phyloP scores from a whole-genome alignment of 441 rosid species.

The Eutrema salsugineum region DNA sequence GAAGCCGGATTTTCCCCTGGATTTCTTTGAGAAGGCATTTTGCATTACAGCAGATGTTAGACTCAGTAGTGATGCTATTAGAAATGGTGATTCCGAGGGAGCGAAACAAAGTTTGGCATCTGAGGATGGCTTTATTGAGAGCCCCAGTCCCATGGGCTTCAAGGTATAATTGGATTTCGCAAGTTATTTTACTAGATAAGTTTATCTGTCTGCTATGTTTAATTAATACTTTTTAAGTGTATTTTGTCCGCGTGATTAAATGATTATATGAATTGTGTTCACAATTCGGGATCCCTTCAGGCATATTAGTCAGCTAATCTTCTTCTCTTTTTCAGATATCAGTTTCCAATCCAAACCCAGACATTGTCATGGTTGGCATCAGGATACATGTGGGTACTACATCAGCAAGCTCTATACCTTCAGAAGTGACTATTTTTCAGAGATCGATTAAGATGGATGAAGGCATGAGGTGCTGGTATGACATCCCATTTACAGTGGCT shows the following conservation, averaged over 20 bases:
- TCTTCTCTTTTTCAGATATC: constrained; percentile 60
- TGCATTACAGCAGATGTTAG: constrained; percentile 97
- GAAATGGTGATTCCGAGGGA: constrained; percentile 96
- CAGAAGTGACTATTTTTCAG: constrained; percentile 89
- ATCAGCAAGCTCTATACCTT: constrained; percentile 94
- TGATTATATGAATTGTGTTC: constrained; percentile 3
- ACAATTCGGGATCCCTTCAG: not conserved
- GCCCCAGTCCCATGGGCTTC: constrained; percentile 89
- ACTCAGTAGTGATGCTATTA: constrained; percentile 91
- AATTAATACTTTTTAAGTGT: not conserved
- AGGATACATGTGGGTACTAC: constrained; percentile 96
- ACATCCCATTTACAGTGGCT: constrained; percentile 95
- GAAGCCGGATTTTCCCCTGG: constrained; percentile 97
- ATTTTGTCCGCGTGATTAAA: not conserved
- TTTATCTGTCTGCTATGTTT: not conserved
- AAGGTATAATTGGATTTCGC: constrained; percentile 55
- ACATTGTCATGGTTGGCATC: constrained; percentile 98
- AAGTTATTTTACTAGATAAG: constrained; percentile 11
- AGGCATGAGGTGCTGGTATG: constrained; percentile 99
- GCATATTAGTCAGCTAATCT: constrained; percentile 2
- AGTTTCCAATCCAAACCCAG: constrained; percentile 94
- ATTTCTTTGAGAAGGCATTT: constrained; percentile 97
- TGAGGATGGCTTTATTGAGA: constrained; percentile 97
- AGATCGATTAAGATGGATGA: constrained; percentile 97
- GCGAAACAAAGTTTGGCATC: constrained; percentile 92